phyloP scores from a whole-genome alignment of 225 moss, liverwort and hornwort species.

The Ulota crispa region DNA sequence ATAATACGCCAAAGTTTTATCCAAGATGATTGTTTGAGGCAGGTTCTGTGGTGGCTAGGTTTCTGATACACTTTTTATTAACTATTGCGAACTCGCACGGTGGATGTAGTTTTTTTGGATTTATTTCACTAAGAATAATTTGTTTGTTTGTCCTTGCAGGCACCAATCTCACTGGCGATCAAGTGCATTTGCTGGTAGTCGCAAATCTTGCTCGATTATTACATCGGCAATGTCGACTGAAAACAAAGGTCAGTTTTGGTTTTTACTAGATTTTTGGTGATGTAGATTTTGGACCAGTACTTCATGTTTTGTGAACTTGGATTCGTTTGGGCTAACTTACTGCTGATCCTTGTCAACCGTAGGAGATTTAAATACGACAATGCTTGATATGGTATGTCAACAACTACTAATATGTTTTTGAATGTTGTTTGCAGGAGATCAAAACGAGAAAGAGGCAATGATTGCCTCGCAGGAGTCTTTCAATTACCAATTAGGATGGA shows the following conservation, averaged over 20 bases:
- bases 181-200: conserved; percentile 17
- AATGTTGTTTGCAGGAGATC: conserved; percentile 44
- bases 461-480: conserved; percentile 15
- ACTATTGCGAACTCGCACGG: neutral
- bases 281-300: conserved; percentile 1
- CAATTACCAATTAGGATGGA: conserved; percentile 59
- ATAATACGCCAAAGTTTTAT: conserved; percentile 3
- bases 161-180: conserved; percentile 32
- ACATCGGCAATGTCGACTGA: conserved; percentile 46
- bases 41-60: neutral
- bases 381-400: neutral
- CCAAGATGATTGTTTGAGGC: neutral
- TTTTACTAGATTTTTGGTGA: neutral
- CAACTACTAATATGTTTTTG: conserved; percentile 3
- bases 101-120: neutral
- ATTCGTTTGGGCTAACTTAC: neutral
- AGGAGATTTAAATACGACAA: neutral
- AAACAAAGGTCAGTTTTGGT: conserved; percentile 33
- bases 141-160: conserved; percentile 23
- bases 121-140: neutral
- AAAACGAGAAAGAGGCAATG: conserved; percentile 39
- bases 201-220: conserved; percentile 34
- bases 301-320: conserved; percentile 1
- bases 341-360: neutral
- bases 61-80: neutral